These are phyloP conservation scores for Stachybotrys echinatus DNA, from an alignment of 2,329 filamentous ascomycete genomes.

Conservation along the genomic window DNA sequence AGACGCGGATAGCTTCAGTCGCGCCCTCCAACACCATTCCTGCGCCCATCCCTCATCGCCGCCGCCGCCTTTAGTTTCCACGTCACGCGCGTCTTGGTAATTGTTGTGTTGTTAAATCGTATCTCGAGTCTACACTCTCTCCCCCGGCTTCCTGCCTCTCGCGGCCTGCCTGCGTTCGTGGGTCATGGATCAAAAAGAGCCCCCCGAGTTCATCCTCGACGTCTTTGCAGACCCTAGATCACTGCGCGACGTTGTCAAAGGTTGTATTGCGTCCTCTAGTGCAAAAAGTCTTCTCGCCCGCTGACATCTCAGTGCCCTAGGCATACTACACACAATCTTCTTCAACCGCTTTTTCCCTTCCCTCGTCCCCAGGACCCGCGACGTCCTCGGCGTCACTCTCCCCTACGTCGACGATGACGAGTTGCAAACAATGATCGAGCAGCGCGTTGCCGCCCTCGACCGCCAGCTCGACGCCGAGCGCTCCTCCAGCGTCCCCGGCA, in stretches of 20 bases:
- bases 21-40: too few species aligned
- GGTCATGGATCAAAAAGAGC: slow-evolving; percentile 45
- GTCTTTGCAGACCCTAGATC: slow-evolving; percentile 87
- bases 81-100: too few species aligned
- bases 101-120: too few species aligned
- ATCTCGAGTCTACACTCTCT: too few species aligned
- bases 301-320: slow-evolving; percentile 36
- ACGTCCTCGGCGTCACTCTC: slow-evolving; percentile 85
- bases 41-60: too few species aligned
- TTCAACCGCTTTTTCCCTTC: slow-evolving; percentile 97
- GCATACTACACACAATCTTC: slow-evolving; percentile 94
- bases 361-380: slow-evolving; percentile 74
- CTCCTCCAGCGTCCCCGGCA: slow-evolving; percentile 20
- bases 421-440: slow-evolving; percentile 89
- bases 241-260: slow-evolving; percentile 90
- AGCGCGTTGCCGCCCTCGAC: slow-evolving; percentile 72
- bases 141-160: too few species aligned
- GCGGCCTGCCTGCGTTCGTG: background rate
- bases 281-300: slow-evolving; percentile 19
- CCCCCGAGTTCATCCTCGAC: slow-evolving; percentile 88
- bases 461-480: slow-evolving; percentile 66
- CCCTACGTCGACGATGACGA: slow-evolving; percentile 87
- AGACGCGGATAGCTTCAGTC: background rate
- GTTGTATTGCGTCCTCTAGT: too few species aligned
- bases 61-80: too few species aligned